Percentiles rank a stretch among this genome's conserved stretches.
These are phyloP conservation scores for Thelonectria rubi DNA, from an alignment of 2,329 filamentous ascomycete genomes.

Conservation along the genomic window DNA sequence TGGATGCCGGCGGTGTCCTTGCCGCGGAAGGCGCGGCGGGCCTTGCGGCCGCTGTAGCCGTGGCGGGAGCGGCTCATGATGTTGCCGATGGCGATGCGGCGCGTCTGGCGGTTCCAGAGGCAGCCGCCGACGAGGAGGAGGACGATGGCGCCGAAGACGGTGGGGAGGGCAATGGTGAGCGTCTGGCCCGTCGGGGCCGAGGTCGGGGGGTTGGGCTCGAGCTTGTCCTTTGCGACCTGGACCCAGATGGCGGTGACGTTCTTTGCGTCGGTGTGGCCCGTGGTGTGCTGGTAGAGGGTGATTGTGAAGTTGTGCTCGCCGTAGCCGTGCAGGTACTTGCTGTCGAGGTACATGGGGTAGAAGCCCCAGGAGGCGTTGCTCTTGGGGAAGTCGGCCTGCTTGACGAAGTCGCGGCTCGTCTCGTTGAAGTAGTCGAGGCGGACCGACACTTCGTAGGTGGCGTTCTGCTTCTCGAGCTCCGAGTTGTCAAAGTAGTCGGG, in stretches of 20 bases:
- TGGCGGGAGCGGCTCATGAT: conserved; percentile 58
- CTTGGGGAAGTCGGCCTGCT: conserved; percentile 47
- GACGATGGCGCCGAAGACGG: conserved; percentile 57
- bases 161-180: conserved; percentile 63
- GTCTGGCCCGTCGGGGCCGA: conserved; percentile 49
- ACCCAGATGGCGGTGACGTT: conserved; percentile 56
- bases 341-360: conserved; percentile 56
- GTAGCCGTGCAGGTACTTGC: conserved; percentile 49
- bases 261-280: conserved; percentile 46
- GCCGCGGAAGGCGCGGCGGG: conserved; percentile 48
- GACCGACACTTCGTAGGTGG: conserved; percentile 45
- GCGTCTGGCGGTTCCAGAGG: conserved; percentile 63
- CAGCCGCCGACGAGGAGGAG: conserved; percentile 63
- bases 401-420: conserved; percentile 46
- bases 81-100: conserved; percentile 60
- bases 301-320: conserved; percentile 59
- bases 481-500: conserved; percentile 58
- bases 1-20: conserved; percentile 55
- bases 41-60: conserved; percentile 55
- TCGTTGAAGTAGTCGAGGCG: conserved; percentile 54
- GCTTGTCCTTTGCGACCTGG: conserved; percentile 45
- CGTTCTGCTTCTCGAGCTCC: conserved; percentile 43
- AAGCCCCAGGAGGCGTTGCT: conserved; percentile 56
- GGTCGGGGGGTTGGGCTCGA: conserved; percentile 49
- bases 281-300: conserved; percentile 52